Evolutionary conservation across 768 basidiomycete genomes (phyloP).

Genomic region (Trichaptum fuscoviolaceum): DNA sequence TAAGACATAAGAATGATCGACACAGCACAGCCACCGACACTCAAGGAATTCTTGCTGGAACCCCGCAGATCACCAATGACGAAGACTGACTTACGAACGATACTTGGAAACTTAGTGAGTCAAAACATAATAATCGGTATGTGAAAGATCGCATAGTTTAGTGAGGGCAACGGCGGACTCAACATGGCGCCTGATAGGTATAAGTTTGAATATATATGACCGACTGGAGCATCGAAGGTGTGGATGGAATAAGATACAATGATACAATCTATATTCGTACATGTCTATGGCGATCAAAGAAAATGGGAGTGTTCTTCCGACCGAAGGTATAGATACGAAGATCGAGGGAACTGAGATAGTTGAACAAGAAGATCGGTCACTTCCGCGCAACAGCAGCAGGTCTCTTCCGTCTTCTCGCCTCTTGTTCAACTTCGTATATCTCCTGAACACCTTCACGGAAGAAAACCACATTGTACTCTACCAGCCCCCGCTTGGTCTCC

Average conservation of each 20-base stretch:
- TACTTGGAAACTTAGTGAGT: background rate
- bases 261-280: background rate
- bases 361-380: background rate
- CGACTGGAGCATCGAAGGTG: background rate
- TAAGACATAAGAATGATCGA: background rate
- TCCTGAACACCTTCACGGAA: conserved; percentile 80
- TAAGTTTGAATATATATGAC: no score
- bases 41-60: background rate
- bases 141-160: no score
- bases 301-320: background rate
- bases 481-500: conserved; percentile 64
- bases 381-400: conserved; percentile 1
- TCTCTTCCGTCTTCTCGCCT: conserved; percentile 25
- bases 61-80: no score
- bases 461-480: conserved; percentile 86
- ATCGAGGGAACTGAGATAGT: background rate
- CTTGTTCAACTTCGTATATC: conserved; percentile 72
- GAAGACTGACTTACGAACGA: background rate
- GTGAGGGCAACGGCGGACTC: no score
- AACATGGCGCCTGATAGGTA: no score
- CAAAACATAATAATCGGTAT: no score
- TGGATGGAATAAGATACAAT: background rate
- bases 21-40: background rate
- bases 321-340: background rate
- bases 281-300: background rate